These are phyloP conservation scores for Rhodosporidiobolus sp. DNA, from an alignment of 768 basidiomycete genomes.

Conservation along the genomic window DNA sequence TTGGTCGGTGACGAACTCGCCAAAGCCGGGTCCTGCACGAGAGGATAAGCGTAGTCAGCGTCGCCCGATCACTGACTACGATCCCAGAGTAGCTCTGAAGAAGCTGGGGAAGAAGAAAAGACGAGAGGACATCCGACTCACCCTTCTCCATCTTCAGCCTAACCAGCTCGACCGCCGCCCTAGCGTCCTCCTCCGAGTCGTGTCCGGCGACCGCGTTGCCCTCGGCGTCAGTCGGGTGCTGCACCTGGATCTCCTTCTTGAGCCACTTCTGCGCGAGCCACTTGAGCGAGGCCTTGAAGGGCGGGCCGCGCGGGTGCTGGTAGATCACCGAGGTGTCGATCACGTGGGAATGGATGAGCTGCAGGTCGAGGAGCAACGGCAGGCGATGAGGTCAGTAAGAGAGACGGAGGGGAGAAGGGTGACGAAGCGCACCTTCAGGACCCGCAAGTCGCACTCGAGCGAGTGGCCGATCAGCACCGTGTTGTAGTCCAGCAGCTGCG, in stretches of 20 bases:
- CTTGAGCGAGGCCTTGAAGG: constrained; percentile 91
- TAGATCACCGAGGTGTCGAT: constrained; percentile 88
- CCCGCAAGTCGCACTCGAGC: constrained; percentile 86
- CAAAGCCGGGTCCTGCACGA: constrained; percentile 64
- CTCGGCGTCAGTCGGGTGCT: constrained; percentile 1
- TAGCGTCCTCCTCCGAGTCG: constrained; percentile 90
- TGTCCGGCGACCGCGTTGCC: constrained; percentile 63
- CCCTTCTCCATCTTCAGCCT: constrained; percentile 75
- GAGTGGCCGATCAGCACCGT: constrained; percentile 89
- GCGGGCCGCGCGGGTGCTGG: constrained; percentile 88
- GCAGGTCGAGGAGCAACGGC: not conserved
- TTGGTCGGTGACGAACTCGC: constrained; percentile 76
- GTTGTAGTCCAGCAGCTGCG: constrained; percentile 54
- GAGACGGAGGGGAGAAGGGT: not conserved
- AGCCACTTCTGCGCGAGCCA: constrained; percentile 96
- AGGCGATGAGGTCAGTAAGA: not conserved
- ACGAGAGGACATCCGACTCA: too few relatives aligned
- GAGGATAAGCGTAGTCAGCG: not conserved
- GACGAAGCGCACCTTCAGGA: constrained; percentile 57
- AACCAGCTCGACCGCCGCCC: constrained; percentile 79
- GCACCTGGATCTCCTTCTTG: constrained; percentile 75
- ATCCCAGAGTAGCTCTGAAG: too few relatives aligned
- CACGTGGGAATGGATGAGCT: constrained; percentile 73
- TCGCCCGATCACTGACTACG: not conserved
- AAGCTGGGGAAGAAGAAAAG: not conserved